Evolutionary conservation across 176 grass and related monocot species (phyloP).

Genomic region (Otatea glauca): DNA sequence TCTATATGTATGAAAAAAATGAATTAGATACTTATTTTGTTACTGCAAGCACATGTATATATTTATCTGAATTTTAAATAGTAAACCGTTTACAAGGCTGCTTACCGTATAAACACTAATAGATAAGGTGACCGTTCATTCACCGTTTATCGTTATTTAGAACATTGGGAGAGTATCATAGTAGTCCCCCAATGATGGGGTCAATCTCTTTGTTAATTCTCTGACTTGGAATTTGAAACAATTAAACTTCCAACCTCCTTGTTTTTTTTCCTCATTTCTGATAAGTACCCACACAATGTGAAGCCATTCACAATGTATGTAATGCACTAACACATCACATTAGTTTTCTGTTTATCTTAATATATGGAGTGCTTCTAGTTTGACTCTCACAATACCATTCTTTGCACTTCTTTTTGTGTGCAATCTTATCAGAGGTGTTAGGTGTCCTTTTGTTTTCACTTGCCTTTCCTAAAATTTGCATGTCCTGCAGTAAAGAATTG

Average conservation of each 20-base stretch:
- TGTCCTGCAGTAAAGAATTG: conserved; percentile 7
- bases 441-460: conserved; percentile 2
- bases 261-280: conserved; percentile 1
- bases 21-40: too few species aligned
- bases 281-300: background rate
- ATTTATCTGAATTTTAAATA: too few species aligned
- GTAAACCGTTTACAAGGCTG: too few species aligned
- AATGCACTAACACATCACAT: background rate
- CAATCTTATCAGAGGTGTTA: background rate
- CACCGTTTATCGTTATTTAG: too few species aligned
- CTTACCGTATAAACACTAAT: too few species aligned
- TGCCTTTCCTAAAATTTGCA: conserved; percentile 18
- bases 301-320: background rate
- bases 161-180: background rate
- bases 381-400: background rate
- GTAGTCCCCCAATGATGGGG: background rate
- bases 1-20: too few species aligned
- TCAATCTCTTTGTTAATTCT: background rate
- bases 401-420: conserved; percentile 29
- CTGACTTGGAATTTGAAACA: conserved; percentile 23
- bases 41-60: too few species aligned
- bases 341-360: background rate
- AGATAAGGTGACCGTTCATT: too few species aligned
- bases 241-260: background rate
- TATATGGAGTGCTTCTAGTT: conserved; percentile 14